Evolutionary conservation across 306 rosid species (phyloP), one percentile per base, ranked within the genome.

Genomic region (Lablab purpureus): DNA sequence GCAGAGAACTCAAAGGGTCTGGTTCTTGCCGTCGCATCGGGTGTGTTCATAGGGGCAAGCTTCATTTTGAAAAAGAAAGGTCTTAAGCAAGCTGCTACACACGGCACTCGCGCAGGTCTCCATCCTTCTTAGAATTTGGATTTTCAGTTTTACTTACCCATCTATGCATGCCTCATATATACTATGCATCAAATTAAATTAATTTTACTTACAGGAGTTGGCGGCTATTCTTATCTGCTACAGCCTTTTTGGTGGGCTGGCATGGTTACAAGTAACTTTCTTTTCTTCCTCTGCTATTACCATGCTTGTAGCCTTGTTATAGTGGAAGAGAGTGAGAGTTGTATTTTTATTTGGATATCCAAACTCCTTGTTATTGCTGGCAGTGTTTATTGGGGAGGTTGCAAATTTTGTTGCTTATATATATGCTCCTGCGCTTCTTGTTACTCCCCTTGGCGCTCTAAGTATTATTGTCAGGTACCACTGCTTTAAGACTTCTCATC

Each of bases 241-340:
- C 41, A 62, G 14, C 68, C 68, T 17, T 40, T 30, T n/a, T 62
- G 68, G 68, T 62, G 68, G 68, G 43, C 68, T 62, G 68, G 68
- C 68, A 62, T 62, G 68, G 7, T 62, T 62, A 62, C 68, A 62
- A 62, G 67, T 58, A 56, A 3, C 7, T 22, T 23, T 23, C 9
- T 56, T 10, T 55, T 54, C 62, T 22, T 22, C 2, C 15, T 52
- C 58, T 51, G 10, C 19, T 18, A 7, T 19, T 52, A 19, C 15
- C 49, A 43, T 10, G 13, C 15, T 2, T 43, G 2, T 11, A 37
- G 43, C 43, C 10, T 37, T 37, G 8, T 37, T 6, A 34, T 40
- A 7, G 41, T 37, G 41, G 6, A 10, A 5, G 41, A 37, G 41
- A 37, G 2, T 37, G 41, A 37, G 41, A 37, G 9, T 37, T 37